Base-by-base conservation (phyloP, 345 rosid genomes). In the Populus deltoides region DNA sequence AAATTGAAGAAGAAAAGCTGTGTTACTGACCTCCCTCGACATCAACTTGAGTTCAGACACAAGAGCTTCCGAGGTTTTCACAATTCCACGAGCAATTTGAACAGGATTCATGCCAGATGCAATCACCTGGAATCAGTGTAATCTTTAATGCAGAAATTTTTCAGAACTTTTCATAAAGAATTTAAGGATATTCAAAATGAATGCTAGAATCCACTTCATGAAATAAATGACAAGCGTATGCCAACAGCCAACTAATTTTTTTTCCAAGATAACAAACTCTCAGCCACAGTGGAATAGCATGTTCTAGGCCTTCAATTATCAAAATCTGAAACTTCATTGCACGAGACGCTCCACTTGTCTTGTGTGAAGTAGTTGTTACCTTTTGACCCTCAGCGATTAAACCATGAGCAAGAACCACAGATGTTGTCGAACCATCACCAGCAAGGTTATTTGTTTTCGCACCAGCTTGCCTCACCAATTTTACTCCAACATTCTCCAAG, bases 401-500 rank as follows among this genome's bases (percentile, higher is more conserved):
- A 79, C 97, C 99, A 83, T 89, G 94, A 77, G 98, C 95, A 82
- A 95, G 99, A 76, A 95, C 18, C 77, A 95, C 85, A 75, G 99
- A 91, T 41, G 99, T 93, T 38, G 96, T 93, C 73, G 96, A 95
- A 76, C 99, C 99, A 87, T 95, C 98, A 81, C 98, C 97, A 0
- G 96, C 99, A 77, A 90, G 95, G 61, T 92, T 92, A 87, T 93
- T 95, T 77, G 98, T 95, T 83, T 86, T 95, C 27, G 98, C 97
- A 79, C 98, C 99, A 7, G 99, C 96, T 87, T 93, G 99, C 83
- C 99, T 93, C 84, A 93, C 95, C 89, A 95, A 83, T 82, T 93
- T 95, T 71, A 93, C 98, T 78, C 99, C 99, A 83, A 95, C 94
- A 85, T 95, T 93, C 88, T 92, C 99, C 80, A 94, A 66, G 3